Evolutionary conservation across 768 basidiomycete species (phyloP).

Genomic region (Suillus luteus): DNA sequence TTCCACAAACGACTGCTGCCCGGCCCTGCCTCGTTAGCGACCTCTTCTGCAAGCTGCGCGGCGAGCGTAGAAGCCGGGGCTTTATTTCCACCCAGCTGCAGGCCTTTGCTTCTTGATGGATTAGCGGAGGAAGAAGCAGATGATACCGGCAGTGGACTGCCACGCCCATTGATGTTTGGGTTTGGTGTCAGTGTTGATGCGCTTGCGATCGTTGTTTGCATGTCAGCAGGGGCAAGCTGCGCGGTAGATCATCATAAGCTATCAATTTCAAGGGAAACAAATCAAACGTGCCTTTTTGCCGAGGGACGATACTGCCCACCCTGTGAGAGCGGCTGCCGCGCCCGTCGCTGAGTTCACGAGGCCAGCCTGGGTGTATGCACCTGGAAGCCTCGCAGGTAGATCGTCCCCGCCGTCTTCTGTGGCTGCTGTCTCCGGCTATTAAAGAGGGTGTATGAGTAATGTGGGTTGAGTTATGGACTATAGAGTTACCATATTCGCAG

Average conservation of each 20-base stretch:
- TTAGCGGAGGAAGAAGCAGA: conserved; percentile 14
- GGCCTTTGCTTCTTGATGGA: conserved; percentile 50
- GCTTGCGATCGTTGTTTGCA: conserved; percentile 64
- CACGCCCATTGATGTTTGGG: conserved; percentile 28
- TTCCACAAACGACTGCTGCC: conserved; percentile 62
- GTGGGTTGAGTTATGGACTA: conserved; percentile 8
- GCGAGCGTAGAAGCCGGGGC: conserved; percentile 43
- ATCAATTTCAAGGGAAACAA: neutral
- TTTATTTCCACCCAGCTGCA: conserved; percentile 72
- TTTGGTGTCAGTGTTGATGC: conserved; percentile 46
- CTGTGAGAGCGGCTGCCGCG: conserved; percentile 88
- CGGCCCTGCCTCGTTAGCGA: conserved; percentile 35
- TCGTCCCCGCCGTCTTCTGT: conserved; percentile 38
- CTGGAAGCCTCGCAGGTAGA: conserved; percentile 30
- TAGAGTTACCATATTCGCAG: conserved; percentile 72
- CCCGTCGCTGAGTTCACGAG: conserved; percentile 87
- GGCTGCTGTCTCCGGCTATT: conserved; percentile 58
- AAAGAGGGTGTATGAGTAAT: neutral
- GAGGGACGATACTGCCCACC: conserved; percentile 93
- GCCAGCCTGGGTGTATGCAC: conserved; percentile 32
- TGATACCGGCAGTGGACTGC: neutral
- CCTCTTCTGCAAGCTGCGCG: conserved; percentile 61
- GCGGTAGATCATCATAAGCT: neutral
- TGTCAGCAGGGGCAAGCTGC: conserved; percentile 71
- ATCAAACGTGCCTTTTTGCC: conserved; percentile 66